These are phyloP conservation scores for Trypanosoma scelopori DNA, from an alignment of 208 protist species.

Conservation along the genomic window DNA sequence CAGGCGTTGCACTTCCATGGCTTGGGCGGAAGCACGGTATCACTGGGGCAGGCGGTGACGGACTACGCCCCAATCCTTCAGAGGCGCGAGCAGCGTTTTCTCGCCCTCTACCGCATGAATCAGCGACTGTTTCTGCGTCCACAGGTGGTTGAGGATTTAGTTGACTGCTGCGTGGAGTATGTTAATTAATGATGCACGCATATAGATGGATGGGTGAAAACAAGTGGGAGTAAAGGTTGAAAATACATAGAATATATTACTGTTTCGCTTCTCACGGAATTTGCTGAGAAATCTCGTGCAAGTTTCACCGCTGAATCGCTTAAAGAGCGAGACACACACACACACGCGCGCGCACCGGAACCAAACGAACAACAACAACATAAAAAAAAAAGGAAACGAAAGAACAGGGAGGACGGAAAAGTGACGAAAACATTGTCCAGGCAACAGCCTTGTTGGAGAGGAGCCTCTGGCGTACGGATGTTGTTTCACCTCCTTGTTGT, in stretches of 20 bases:
- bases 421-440: constrained; percentile 5
- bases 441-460: too few relatives aligned
- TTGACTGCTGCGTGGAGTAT: constrained; percentile 32
- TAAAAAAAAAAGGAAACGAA: constrained; percentile 5
- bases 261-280: too few relatives aligned
- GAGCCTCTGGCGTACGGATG: too few relatives aligned
- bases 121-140: constrained; percentile 26
- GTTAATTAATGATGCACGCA: constrained; percentile 5
- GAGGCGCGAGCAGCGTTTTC: constrained; percentile 13
- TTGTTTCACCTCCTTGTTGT: neutral
- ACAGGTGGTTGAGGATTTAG: constrained; percentile 27
- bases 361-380: too few relatives aligned
- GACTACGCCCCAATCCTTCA: constrained; percentile 13
- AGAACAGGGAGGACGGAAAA: neutral
- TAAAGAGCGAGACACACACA: neutral
- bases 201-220: neutral
- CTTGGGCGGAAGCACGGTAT: neutral
- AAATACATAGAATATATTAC: too few relatives aligned
- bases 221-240: neutral
- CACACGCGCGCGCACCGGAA: too few relatives aligned
- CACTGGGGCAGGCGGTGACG: constrained; percentile 9
- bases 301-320: too few relatives aligned
- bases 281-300: too few relatives aligned
- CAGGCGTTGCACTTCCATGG: constrained; percentile 31
- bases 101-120: constrained; percentile 29